Base-by-base conservation (phyloP, 2,329 filamentous ascomycete genomes). In the Monilinia laxa region DNA sequence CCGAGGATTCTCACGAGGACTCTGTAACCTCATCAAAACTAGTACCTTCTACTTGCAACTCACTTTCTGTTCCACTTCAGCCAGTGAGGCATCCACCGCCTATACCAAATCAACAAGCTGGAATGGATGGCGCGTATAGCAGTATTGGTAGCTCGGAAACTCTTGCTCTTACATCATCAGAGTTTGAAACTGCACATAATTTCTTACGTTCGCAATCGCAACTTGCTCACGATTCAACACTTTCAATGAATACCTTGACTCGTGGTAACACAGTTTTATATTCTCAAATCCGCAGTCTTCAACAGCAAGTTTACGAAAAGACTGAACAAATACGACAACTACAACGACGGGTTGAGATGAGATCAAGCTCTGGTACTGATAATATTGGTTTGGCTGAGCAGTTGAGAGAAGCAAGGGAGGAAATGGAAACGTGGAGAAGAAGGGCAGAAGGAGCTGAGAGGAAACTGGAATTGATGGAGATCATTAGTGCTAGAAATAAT, bases 371-470 rank as follows among this genome's bases (percentile, higher is more conserved):
- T 38, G 57, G 42, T 55, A 52, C 20, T 53, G 64, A 60, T 23
- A 72, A 82, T 20, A 80, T 80, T 1, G 79, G 78, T 5, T 71
- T 86, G 64, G 80, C 80, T 64, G 81, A 84, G 69, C 79, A 84
- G 70, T 72, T 88, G 55, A 75, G 81, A 25, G 76, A 77, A 25
- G 75, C 79, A 4, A 79, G 78, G 62, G 74, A 76, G 45, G 82
- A 84, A 57, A 73, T 78, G 45, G 72, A 77, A 40, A 79, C 77
- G 68, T 89, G 86, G 87, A 82, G 79, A 69, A 79, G 79, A 42
- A 78, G 84, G 42, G 87, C 87, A 0, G 81, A 85, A 71, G 78
- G 80, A 4, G 85, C 85, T 0, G 86, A 89, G 76, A 79, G 77
- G 68, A 79, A 82, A 59, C 73, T 87, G 23, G 78, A 79, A 4